Evolutionary conservation across 2,329 filamentous ascomycete genomes (phyloP), one percentile per base, ranked within the genome.

Genomic region (Sclerotinia glacialis): DNA sequence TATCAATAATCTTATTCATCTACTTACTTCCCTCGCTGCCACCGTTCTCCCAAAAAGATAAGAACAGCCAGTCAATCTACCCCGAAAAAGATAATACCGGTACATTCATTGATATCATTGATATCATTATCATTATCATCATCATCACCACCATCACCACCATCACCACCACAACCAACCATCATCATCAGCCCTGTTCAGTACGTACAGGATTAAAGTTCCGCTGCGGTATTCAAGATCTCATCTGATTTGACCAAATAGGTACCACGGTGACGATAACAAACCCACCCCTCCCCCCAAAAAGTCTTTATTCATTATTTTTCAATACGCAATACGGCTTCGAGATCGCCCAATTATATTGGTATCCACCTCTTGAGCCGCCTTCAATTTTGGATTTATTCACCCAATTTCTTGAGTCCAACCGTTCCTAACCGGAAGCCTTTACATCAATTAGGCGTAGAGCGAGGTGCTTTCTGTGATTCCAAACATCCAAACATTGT

Each of bases 121-220:
- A n/a, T n/a, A n/a, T n/a, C n/a, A n/a, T 47, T 21, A 47, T n/a
- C 47, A 44, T 31, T 14, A 46, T 49, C 42, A 59, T 21, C 34
- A 21, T 21, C 28, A 12, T 12, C 46, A 31, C 8, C 59, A 23
- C 8, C 12, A 28, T 14, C 37, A 16, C 23, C 18, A 62, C 28
- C 31, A n/a, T 59, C 42, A 64, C n/a, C n/a, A n/a, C n/a, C n/a
- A n/a, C n/a, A n/a, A n/a, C n/a, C n/a, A n/a, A n/a, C n/a, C n/a
- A n/a, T 26, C 18, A 62, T 37, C 31, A n/a, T 59, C 42, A 64
- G 52, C 52, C 63, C 31, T 65, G 53, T n/a, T 49, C 34, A 60
- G 44, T 34, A 59, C n/a, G 31, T 28, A 47, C 31, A 16, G 26
- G 49, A 18, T 31, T 28, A 11, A 28, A 58, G 37, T 64, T 34